Evolutionary conservation across 352 stramenopile genomes (phyloP).

Genomic region (Globisporangium alternatum): DNA sequence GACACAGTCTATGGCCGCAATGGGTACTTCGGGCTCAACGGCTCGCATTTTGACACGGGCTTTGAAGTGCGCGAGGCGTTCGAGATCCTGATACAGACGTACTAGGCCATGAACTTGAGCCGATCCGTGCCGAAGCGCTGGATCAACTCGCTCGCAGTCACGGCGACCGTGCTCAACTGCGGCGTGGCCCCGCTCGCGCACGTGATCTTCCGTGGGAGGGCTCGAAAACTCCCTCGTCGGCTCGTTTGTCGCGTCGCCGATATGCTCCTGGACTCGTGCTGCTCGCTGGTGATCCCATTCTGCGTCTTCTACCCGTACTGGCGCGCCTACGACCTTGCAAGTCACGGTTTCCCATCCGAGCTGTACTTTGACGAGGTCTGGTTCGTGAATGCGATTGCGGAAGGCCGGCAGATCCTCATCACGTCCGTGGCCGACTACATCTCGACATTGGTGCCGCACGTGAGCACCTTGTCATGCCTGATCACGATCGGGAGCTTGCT

Average conservation of each 20-base stretch:
- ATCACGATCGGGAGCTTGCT: slow-evolving; percentile 4
- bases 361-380: not conserved
- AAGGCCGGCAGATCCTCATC: not conserved
- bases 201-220: slow-evolving; percentile 7
- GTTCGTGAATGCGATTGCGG: not conserved
- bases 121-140: slow-evolving; percentile 14
- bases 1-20: slow-evolving; percentile 17
- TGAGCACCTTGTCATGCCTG: not conserved
- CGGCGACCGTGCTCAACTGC: slow-evolving; percentile 20
- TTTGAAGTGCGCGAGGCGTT: slow-evolving; percentile 17
- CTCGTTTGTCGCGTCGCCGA: slow-evolving; percentile 16
- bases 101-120: slow-evolving; percentile 22
- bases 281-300: slow-evolving; percentile 21
- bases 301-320: slow-evolving; percentile 21
- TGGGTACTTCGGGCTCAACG: slow-evolving; percentile 17
- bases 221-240: slow-evolving; percentile 5
- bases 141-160: slow-evolving; percentile 23
- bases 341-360: not conserved
- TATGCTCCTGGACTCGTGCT: slow-evolving; percentile 20
- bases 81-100: slow-evolving; percentile 24
- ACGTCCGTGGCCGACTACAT: not conserved
- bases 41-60: slow-evolving; percentile 7
- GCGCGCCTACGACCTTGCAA: slow-evolving; percentile 6
- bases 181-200: slow-evolving; percentile 11
- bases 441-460: not conserved